Conservation (phyloP, 108 stramenopile species). For the Cyclotella atomus region DNA sequence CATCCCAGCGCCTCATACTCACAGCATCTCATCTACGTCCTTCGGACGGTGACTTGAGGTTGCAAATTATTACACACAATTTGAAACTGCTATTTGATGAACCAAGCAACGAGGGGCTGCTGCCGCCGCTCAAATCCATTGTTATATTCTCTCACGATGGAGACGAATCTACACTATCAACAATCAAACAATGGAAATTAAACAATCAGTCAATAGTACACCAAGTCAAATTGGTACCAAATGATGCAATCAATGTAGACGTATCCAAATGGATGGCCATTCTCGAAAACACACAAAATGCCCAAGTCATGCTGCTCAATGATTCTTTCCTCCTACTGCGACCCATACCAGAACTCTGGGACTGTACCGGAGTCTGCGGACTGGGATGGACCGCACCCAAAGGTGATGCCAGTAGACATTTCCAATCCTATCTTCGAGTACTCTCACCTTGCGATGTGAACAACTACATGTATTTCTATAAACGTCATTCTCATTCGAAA, state of each 20-base stretch:
- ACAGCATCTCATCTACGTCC: conserved; percentile 44
- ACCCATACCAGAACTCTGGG: conserved; percentile 27
- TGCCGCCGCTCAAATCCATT: conserved; percentile 22
- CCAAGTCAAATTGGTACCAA: conserved; percentile 21
- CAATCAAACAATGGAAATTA: background rate
- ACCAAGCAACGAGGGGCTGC: background rate
- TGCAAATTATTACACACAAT: conserved; percentile 44
- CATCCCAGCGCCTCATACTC: conserved; percentile 17
- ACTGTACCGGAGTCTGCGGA: conserved; percentile 34
- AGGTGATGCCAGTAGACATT: conserved; percentile 18
- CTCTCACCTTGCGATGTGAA: conserved; percentile 26
- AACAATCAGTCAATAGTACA: background rate
- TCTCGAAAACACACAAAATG: conserved; percentile 14
- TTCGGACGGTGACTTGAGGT: conserved; percentile 27
- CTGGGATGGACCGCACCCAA: conserved; percentile 33
- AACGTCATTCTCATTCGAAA: background rate
- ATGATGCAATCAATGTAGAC: conserved; percentile 39
- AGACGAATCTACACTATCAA: background rate
- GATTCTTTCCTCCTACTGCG: conserved; percentile 35
- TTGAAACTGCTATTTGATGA: conserved; percentile 20
- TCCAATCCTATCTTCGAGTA: conserved; percentile 37
- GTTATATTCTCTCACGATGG: conserved; percentile 30
- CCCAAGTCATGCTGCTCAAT: conserved; percentile 42
- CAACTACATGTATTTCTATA: conserved; percentile 10
- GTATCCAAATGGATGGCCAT: conserved; percentile 28